These are phyloP conservation scores for Raddia distichophylla DNA, from an alignment of 176 grass and related monocot genomes.

Conservation along the genomic window DNA sequence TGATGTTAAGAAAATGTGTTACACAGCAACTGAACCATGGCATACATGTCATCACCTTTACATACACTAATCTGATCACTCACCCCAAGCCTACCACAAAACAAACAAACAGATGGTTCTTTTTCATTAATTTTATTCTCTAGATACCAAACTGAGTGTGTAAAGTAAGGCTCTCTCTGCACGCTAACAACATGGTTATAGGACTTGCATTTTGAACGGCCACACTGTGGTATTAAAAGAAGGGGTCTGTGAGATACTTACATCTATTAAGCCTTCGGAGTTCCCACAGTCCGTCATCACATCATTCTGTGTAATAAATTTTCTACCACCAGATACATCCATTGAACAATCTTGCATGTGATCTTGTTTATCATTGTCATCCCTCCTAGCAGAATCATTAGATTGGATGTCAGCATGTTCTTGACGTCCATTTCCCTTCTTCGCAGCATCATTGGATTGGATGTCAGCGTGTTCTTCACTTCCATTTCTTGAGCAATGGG, in stretches of 20 bases:
- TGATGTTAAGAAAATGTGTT: constrained; percentile 23
- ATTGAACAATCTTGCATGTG: constrained; percentile 43
- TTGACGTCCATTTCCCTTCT: constrained; percentile 31
- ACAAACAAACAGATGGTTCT: constrained; percentile 5
- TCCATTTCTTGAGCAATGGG: constrained; percentile 37
- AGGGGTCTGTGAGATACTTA: constrained; percentile 35
- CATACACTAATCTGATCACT: not conserved
- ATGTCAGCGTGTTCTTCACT: constrained; percentile 35
- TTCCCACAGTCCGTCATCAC: constrained; percentile 41
- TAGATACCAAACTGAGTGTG: not conserved
- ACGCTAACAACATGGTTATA: constrained; percentile 17
- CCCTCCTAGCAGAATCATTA: constrained; percentile 34
- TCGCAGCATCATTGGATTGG: constrained; percentile 36
- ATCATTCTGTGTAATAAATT: constrained; percentile 45
- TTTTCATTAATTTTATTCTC: not conserved
- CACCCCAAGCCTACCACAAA: not conserved
- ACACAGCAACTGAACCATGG: not conserved
- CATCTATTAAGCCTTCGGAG: constrained; percentile 65
- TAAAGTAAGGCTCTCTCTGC: constrained; percentile 6
- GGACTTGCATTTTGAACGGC: constrained; percentile 19
- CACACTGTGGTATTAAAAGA: not conserved
- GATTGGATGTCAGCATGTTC: constrained; percentile 34
- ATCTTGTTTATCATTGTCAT: constrained; percentile 43
- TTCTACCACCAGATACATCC: constrained; percentile 29
- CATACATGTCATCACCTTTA: not conserved